A percentile compares a stretch with the other conserved stretches of the same genome.
phyloP scores from a whole-genome alignment of 2,329 filamentous ascomycete genomes.

The Aspergillus arachidicola region DNA sequence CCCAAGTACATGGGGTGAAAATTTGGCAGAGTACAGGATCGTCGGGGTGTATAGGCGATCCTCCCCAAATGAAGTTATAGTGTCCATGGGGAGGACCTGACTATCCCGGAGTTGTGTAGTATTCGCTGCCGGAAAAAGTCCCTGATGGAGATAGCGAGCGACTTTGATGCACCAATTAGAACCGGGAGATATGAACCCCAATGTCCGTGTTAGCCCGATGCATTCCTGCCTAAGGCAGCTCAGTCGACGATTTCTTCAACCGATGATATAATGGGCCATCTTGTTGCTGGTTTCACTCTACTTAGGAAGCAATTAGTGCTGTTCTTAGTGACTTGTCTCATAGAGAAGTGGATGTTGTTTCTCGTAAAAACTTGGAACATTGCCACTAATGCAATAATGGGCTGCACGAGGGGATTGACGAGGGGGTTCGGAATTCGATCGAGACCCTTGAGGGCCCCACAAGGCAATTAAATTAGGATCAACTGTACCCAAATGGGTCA shows the following conservation, averaged over 20 bases:
- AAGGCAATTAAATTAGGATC: conserved; percentile 8
- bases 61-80: background rate
- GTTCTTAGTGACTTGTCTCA: conserved; percentile 1
- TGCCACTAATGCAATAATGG: conserved; percentile 1
- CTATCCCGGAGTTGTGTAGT: background rate
- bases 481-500: background rate
- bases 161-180: background rate
- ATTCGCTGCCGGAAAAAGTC: background rate
- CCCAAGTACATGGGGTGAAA: background rate
- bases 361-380: conserved; percentile 1
- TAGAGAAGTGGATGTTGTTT: conserved; percentile 2
- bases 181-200: background rate
- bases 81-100: background rate
- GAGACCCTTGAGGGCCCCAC: conserved; percentile 2
- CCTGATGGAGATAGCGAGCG: background rate
- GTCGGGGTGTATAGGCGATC: background rate
- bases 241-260: background rate
- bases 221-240: background rate
- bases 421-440: conserved; percentile 3
- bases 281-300: background rate
- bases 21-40: background rate
- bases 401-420: conserved; percentile 1
- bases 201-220: conserved; percentile 1
- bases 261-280: background rate
- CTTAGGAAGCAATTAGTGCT: background rate